Evolutionary conservation across 257 asterid genomes (phyloP).

Genomic region (Primulina eburnea): DNA sequence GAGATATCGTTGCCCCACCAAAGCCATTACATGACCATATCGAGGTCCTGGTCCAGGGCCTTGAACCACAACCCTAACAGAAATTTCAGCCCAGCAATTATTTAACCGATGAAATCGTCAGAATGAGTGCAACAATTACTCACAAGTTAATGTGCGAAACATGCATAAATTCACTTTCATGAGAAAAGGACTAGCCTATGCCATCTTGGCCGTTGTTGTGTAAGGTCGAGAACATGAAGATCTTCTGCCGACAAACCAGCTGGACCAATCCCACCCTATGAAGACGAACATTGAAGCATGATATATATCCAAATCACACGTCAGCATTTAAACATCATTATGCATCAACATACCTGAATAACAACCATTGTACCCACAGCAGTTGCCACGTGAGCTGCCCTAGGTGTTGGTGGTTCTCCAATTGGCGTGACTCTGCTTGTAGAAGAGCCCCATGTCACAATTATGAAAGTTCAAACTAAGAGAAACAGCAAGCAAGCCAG

Average conservation of each 20-base stretch:
- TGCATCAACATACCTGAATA: conserved; percentile 70
- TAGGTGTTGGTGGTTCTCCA: conserved; percentile 99
- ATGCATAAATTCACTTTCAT: background rate
- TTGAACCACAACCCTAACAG: conserved; percentile 87
- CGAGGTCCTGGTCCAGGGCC: conserved; percentile 99
- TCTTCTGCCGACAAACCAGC: conserved; percentile 99
- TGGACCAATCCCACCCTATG: conserved; percentile 99
- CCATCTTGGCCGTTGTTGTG: conserved; percentile 96
- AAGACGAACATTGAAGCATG: conserved; percentile 24
- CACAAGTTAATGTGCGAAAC: background rate
- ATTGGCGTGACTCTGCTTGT: conserved; percentile 73
- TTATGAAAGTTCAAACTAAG: conserved; percentile 20
- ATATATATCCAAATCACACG: conserved; percentile 11
- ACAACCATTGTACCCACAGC: conserved; percentile 99
- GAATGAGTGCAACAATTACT: conserved; percentile 19
- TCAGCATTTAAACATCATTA: conserved; percentile 11
- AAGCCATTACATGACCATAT: conserved; percentile 99
- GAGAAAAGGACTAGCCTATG: conserved; percentile 61
- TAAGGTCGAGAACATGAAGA: conserved; percentile 96
- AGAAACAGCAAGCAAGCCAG: conserved; percentile 19
- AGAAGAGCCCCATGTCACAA: conserved; percentile 20
- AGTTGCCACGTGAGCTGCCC: conserved; percentile 99
- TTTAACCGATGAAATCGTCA: conserved; percentile 17
- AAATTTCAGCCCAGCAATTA: conserved; percentile 19
- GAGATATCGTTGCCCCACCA: conserved; percentile 98